A percentile compares a stretch with the other conserved stretches of the same genome.
Evolutionary conservation across 345 rosid species (phyloP).

Genomic region (Psidium friedrichsthalianum): DNA sequence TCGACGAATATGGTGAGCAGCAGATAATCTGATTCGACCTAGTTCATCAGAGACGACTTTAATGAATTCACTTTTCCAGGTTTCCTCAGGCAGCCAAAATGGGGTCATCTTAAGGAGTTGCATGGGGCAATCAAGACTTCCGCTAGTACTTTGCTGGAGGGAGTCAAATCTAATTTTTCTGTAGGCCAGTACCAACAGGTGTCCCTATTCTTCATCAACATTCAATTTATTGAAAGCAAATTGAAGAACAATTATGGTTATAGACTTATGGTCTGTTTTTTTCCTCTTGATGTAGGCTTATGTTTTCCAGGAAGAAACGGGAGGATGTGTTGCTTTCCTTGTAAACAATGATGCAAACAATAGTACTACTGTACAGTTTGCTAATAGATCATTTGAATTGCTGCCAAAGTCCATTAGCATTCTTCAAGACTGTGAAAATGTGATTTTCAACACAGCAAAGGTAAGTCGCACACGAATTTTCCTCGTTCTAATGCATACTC

Average conservation of each 20-base stretch:
- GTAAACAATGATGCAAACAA: constrained; percentile 35
- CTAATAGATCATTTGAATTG: constrained; percentile 32
- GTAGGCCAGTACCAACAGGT: constrained; percentile 60
- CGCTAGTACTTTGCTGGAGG: constrained; percentile 42
- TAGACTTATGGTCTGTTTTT: background rate
- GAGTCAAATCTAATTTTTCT: constrained; percentile 34
- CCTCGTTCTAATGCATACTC: background rate
- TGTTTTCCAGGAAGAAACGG: constrained; percentile 38
- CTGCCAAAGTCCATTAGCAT: constrained; percentile 59
- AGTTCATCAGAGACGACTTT: background rate
- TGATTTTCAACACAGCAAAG: constrained; percentile 66
- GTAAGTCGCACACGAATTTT: constrained; percentile 11
- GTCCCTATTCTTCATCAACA: background rate
- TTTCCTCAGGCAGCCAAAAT: constrained; percentile 69
- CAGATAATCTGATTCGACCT: background rate
- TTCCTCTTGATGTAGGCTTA: constrained; percentile 36
- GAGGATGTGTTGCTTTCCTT: constrained; percentile 74
- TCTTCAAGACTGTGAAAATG: constrained; percentile 46
- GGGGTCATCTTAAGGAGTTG: constrained; percentile 71
- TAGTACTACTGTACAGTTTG: constrained; percentile 28
- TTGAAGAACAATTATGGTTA: background rate
- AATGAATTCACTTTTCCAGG: constrained; percentile 22
- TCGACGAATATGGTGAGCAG: constrained; percentile 73
- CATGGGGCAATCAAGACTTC: constrained; percentile 51
- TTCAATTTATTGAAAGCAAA: background rate